These are phyloP conservation scores for Yamadazyma laniorum DNA, from an alignment of 805 yeast species.

Conservation along the genomic window DNA sequence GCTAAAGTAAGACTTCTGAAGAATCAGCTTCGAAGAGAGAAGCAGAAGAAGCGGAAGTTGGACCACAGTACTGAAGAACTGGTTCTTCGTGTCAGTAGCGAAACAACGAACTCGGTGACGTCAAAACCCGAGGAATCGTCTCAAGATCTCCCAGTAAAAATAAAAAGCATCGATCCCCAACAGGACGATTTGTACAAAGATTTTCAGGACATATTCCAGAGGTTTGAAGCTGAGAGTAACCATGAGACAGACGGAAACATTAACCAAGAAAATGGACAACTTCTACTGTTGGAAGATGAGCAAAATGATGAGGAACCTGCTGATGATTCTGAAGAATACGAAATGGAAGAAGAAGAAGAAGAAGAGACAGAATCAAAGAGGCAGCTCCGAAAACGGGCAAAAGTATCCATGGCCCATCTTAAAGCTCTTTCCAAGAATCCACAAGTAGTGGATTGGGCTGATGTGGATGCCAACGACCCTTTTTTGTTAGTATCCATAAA, in stretches of 20 bases:
- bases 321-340: conserved; percentile 2
- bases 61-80: conserved; percentile 7
- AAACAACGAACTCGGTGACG: too few relatives aligned
- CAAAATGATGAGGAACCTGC: conserved; percentile 3
- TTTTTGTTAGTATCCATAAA: conserved; percentile 61
- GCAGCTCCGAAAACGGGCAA: conserved; percentile 50
- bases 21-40: conserved; percentile 53
- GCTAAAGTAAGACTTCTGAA: conserved; percentile 40
- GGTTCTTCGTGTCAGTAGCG: too few relatives aligned
- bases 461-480: conserved; percentile 83
- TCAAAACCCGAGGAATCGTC: too few relatives aligned
- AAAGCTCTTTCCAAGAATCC: conserved; percentile 64
- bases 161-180: too few relatives aligned
- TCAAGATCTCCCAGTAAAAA: too few relatives aligned
- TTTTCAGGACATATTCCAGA: conserved; percentile 5
- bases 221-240: conserved; percentile 4
- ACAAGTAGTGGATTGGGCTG: conserved; percentile 80
- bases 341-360: conserved; percentile 15
- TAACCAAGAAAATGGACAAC: too few relatives aligned
- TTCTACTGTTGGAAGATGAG: background rate
- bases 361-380: conserved; percentile 40
- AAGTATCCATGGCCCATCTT: conserved; percentile 64
- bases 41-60: conserved; percentile 37
- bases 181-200: background rate
- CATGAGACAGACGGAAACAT: too few relatives aligned